phyloP scores from a whole-genome alignment of 2,329 filamentous ascomycete species.

The Talaromyces sp. region DNA sequence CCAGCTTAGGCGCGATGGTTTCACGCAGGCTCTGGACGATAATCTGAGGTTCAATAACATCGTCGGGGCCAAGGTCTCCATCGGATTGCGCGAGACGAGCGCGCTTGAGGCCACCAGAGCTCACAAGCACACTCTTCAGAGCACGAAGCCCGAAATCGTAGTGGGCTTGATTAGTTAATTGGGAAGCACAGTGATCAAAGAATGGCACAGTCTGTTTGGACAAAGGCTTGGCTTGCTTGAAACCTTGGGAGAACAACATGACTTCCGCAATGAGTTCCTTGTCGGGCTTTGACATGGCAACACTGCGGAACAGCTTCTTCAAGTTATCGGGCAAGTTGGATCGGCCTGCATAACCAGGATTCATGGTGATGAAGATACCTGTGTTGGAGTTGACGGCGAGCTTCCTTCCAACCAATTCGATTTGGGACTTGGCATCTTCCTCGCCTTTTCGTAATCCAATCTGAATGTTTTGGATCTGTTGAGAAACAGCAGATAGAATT shows the following conservation, averaged over 20 bases:
- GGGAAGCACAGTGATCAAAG: constrained; percentile 84
- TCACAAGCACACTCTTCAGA: constrained; percentile 96
- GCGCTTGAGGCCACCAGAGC: constrained; percentile 90
- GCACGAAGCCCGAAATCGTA: constrained; percentile 99
- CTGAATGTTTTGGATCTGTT: constrained; percentile 99
- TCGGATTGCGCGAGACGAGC: constrained; percentile 66
- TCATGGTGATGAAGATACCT: constrained; percentile 99
- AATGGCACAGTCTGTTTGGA: constrained; percentile 97
- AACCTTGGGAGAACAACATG: constrained; percentile 99
- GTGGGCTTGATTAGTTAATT: constrained; percentile 92
- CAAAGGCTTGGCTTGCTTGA: constrained; percentile 90
- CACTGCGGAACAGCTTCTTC: constrained; percentile 99
- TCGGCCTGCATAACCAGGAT: constrained; percentile 95
- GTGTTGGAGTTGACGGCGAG: constrained; percentile 89
- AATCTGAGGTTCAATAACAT: constrained; percentile 89
- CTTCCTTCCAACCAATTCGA: constrained; percentile 90
- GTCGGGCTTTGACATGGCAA: constrained; percentile 99
- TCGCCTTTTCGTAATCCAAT: constrained; percentile 84
- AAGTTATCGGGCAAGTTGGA: constrained; percentile 98
- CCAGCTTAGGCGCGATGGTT: constrained; percentile 96
- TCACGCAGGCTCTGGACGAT: constrained; percentile 98
- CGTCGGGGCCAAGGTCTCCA: constrained; percentile 64
- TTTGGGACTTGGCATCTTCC: constrained; percentile 81
- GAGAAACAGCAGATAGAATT: constrained; percentile 95
- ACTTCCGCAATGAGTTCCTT: constrained; percentile 99